phyloP scores from a whole-genome alignment of 2,329 filamentous ascomycete species.

The Fusarium foetens region DNA sequence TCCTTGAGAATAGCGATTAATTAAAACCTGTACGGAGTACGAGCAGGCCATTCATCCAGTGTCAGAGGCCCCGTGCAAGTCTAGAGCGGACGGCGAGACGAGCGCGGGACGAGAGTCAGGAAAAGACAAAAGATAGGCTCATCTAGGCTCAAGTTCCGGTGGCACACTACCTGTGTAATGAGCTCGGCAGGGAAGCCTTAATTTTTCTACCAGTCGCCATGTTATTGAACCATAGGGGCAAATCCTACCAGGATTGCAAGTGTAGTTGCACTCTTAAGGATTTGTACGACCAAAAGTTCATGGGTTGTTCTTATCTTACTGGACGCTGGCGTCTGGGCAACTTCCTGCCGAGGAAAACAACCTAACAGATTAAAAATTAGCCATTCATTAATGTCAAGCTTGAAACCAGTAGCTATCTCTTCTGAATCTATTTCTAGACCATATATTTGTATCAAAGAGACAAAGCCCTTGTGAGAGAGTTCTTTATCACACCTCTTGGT shows the following conservation, averaged over 20 bases:
- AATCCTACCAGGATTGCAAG: slow-evolving; percentile 29
- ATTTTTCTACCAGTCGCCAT: slow-evolving; percentile 6
- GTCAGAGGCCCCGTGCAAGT: background rate
- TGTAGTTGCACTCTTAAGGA: background rate
- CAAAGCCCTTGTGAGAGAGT: background rate
- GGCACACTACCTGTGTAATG: slow-evolving; percentile 16
- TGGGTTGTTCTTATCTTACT: background rate
- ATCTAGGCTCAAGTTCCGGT: slow-evolving; percentile 24
- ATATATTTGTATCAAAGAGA: background rate
- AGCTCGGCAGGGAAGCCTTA: slow-evolving; percentile 22
- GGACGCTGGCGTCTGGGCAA: background rate
- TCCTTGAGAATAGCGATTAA: slow-evolving; percentile 18
- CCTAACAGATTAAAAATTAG: too few relatives aligned
- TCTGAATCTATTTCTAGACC: background rate
- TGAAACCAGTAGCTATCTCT: background rate
- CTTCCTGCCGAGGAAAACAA: background rate
- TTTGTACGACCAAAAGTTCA: background rate
- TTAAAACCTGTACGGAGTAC: slow-evolving; percentile 14
- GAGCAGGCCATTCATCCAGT: background rate
- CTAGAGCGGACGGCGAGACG: slow-evolving; percentile 3
- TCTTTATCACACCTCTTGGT: background rate
- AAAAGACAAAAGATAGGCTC: slow-evolving; percentile 29
- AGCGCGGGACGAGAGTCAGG: slow-evolving; percentile 5
- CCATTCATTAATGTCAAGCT: background rate
- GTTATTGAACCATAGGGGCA: slow-evolving; percentile 27